Base-by-base conservation (phyloP, 2,329 filamentous ascomycete species). In the Fonsecaea multimorphosa region DNA sequence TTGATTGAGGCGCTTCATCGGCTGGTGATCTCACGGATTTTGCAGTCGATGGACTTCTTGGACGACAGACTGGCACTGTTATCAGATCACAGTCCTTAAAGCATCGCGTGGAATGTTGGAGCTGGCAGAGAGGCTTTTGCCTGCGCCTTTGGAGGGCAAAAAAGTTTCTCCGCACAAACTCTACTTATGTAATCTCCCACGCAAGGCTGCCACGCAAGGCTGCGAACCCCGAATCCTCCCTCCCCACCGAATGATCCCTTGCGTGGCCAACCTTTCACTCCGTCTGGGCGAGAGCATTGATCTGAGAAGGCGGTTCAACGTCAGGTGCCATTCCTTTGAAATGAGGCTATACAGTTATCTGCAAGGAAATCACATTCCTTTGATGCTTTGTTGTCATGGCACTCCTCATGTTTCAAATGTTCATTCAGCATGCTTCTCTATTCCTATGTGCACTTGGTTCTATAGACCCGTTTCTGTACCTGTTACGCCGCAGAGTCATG, bases 401-500 rank as follows among this genome's bases (percentile, higher is more conserved):
- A 7, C 19, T 32, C 27, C 34, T 54, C 29, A 54, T 24, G 22
- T 24, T 12, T 49, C 3, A 12, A 24, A 27, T 12, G 8, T 12
- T 24, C 19, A 57, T 57, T 40, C 24, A 12, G 12, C 51, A 24
- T 60, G 32, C 11, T 24, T 40, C 12, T 54, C 46, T 53, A 61
- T 32, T 40, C 19, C 27, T 32, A n/a, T 54, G 22, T 22, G 32
- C 8, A 24, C 22, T 14, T 54, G 32, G 11, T 32, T 36, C 51
- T 55, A 49, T 29, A 29, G 14, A 22, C 12, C 36, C 49, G 46
- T 24, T 44, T 22, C 22, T 46, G 40, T 55, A 22, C 34, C 53
- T 36, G 31, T 12, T 24, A 14, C 44, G 44, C 9, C 44, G 12
- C 44, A 49, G 11, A 14, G 19, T 49, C 44, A 49, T 49, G n/a